Evolutionary conservation across 495 filamentous ascomycete species (phyloP).

Genomic region (Penicillium angulare): DNA sequence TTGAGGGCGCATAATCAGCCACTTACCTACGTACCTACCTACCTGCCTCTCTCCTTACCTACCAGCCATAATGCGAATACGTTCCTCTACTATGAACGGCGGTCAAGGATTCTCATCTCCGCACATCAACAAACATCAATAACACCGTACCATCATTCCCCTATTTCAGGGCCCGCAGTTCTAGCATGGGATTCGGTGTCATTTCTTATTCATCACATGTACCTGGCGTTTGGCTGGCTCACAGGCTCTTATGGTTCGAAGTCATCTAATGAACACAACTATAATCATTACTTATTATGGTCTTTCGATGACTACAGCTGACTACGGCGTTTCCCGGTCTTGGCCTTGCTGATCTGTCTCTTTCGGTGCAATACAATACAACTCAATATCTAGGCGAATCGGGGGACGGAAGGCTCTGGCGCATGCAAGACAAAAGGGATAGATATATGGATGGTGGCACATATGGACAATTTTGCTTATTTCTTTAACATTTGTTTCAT

Average conservation of each 20-base stretch:
- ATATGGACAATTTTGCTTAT: constrained; percentile 2
- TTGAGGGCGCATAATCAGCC: constrained; percentile 3
- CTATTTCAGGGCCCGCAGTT: neutral
- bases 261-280: neutral
- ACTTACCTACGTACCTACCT: too few relatives aligned
- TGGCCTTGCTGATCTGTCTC: constrained; percentile 5
- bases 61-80: too few relatives aligned
- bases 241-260: neutral
- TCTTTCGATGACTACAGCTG: neutral
- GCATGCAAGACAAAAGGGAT: constrained; percentile 13
- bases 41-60: too few relatives aligned
- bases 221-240: neutral
- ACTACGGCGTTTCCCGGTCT: constrained; percentile 5
- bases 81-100: too few relatives aligned
- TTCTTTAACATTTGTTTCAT: neutral
- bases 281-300: neutral
- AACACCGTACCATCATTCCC: too few relatives aligned
- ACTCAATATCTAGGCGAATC: constrained; percentile 2
- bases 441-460: constrained; percentile 8
- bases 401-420: constrained; percentile 1
- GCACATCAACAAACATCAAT: too few relatives aligned
- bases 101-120: neutral
- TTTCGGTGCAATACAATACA: constrained; percentile 5
- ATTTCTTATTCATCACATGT: neutral
- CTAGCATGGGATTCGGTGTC: constrained; percentile 1